phyloP scores from a whole-genome alignment of 2,329 filamentous ascomycete species.

The Paraconiothyrium brasiliense region DNA sequence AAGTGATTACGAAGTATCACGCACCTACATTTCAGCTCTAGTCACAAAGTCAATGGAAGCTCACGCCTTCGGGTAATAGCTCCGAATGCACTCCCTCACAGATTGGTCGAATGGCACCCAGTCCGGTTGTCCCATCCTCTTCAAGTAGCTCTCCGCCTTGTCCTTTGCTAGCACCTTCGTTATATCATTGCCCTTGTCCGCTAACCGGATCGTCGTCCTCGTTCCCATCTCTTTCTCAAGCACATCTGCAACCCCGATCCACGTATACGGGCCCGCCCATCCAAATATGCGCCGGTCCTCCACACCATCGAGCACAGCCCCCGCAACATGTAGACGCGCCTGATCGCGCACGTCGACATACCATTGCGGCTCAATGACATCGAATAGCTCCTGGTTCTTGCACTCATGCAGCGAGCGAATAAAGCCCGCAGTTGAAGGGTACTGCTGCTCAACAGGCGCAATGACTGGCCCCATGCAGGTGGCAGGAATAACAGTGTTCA shows the following conservation, averaged over 20 bases:
- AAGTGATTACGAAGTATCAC: not conserved
- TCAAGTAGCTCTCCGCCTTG: slow-evolving; percentile 19
- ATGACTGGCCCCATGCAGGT: slow-evolving; percentile 25
- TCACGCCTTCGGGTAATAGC: slow-evolving; percentile 21
- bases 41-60: not conserved
- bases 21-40: no score
- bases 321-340: slow-evolving; percentile 27
- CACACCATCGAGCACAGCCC: slow-evolving; percentile 23
- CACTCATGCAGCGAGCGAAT: slow-evolving; percentile 21
- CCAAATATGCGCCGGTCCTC: slow-evolving; percentile 24
- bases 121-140: slow-evolving; percentile 19
- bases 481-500: slow-evolving; percentile 23
- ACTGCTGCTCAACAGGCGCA: slow-evolving; percentile 19
- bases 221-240: slow-evolving; percentile 22
- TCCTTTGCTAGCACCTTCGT: slow-evolving; percentile 14
- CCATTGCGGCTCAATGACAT: slow-evolving; percentile 18
- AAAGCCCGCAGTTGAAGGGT: slow-evolving; percentile 24
- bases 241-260: slow-evolving; percentile 21
- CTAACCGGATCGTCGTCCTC: slow-evolving; percentile 17
- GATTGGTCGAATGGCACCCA: slow-evolving; percentile 23
- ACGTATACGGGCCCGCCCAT: slow-evolving; percentile 25
- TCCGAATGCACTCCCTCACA: slow-evolving; percentile 24
- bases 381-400: slow-evolving; percentile 18
- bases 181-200: slow-evolving; percentile 26
- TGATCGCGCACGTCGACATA: slow-evolving; percentile 24